Evolutionary conservation across 1,284 basidiomycete species (phyloP).

Genomic region (Cystobasidium slooffiae): DNA sequence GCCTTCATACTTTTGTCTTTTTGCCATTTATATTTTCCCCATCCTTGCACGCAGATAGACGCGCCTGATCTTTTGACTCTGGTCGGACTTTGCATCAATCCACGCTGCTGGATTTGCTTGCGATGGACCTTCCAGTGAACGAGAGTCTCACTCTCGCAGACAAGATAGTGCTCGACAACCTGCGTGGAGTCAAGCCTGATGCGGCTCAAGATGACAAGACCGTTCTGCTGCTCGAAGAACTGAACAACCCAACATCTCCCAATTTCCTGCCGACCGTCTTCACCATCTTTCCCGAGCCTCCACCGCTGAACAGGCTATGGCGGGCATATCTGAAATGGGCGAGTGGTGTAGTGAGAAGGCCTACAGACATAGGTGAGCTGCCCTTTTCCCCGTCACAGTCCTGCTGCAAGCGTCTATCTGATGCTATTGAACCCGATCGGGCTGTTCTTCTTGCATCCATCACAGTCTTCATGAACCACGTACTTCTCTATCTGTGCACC

Average conservation of each 20-base stretch:
- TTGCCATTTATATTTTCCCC: too few species aligned
- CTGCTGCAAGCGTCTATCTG: neutral
- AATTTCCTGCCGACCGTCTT: conserved; percentile 28
- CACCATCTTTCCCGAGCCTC: conserved; percentile 29
- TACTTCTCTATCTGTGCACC: conserved; percentile 31
- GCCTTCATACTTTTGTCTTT: too few species aligned
- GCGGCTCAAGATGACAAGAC: conserved; percentile 10
- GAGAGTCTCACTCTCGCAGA: conserved; percentile 9
- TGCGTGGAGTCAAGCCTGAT: conserved; percentile 1
- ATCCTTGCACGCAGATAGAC: too few species aligned
- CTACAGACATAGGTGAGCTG: conserved; percentile 23
- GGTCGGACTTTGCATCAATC: too few species aligned
- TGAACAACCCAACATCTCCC: neutral
- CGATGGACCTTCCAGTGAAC: conserved; percentile 7
- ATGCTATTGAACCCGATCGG: neutral
- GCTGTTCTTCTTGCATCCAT: neutral
- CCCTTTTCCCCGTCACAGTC: neutral
- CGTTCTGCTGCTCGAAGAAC: conserved; percentile 12
- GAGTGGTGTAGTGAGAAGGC: conserved; percentile 10
- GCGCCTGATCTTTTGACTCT: too few species aligned
- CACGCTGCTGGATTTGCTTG: neutral
- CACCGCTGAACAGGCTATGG: neutral
- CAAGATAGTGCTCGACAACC: conserved; percentile 23
- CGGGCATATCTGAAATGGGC: conserved; percentile 15
- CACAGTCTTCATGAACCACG: conserved; percentile 37